These are phyloP conservation scores for Salix dunnii DNA, from an alignment of 345 rosid species.

Conservation along the genomic window DNA sequence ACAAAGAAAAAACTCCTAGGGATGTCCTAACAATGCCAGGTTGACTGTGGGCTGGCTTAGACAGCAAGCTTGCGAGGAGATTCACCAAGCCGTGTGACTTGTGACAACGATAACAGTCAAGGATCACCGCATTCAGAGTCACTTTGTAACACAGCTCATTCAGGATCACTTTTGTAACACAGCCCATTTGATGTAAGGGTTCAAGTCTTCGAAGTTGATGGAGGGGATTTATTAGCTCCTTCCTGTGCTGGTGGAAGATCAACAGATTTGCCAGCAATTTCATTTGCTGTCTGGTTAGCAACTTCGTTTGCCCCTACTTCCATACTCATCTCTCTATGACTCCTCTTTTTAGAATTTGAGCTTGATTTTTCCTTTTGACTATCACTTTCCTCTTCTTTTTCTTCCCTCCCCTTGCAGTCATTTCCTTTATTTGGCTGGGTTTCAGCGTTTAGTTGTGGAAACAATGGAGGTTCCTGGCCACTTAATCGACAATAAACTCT, in stretches of 20 bases:
- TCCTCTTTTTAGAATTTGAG: constrained; percentile 60
- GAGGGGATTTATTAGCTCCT: constrained; percentile 16
- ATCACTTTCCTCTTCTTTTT: constrained; percentile 29
- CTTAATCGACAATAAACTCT: constrained; percentile 71
- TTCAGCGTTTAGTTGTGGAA: constrained; percentile 41
- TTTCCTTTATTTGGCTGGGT: constrained; percentile 31
- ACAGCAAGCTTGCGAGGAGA: too few relatives aligned
- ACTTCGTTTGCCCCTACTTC: constrained; percentile 30
- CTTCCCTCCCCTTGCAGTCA: constrained; percentile 34
- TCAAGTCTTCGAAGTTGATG: constrained; percentile 9
- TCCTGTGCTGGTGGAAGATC: constrained; percentile 22
- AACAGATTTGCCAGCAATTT: constrained; percentile 29
- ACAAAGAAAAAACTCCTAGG: neutral
- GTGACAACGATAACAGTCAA: neutral
- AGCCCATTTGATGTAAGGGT: neutral
- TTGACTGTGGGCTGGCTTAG: neutral
- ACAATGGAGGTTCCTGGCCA: constrained; percentile 71
- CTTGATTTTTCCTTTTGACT: constrained; percentile 35
- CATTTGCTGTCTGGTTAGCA: constrained; percentile 14
- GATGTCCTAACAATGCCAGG: constrained; percentile 5
- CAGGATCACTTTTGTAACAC: neutral
- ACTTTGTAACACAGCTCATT: too few relatives aligned
- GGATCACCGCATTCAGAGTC: neutral
- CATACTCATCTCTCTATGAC: constrained; percentile 38
- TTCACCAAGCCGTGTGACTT: too few relatives aligned